phyloP scores from a whole-genome alignment of 2,329 filamentous ascomycete genomes.

The Cladosporium halotolerans region DNA sequence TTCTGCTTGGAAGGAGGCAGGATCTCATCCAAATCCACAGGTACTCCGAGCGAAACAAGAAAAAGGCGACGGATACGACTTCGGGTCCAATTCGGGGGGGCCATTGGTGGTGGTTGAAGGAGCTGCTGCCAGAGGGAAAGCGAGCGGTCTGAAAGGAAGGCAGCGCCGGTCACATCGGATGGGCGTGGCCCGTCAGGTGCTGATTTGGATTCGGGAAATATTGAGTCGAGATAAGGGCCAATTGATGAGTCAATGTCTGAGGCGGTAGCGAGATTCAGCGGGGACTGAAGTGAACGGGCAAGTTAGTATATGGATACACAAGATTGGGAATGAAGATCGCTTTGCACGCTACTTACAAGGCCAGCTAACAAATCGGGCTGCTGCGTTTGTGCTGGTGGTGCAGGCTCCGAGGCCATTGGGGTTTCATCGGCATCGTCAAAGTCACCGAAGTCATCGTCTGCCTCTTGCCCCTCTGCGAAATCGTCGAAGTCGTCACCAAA shows the following conservation, averaged over 20 bases:
- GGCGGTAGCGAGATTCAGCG: conserved; percentile 31
- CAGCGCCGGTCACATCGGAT: conserved; percentile 37
- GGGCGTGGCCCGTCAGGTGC: conserved; percentile 22
- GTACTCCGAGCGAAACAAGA: conserved; percentile 89
- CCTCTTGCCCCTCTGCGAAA: conserved; percentile 45
- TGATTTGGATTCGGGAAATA: conserved; percentile 54
- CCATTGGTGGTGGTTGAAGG: conserved; percentile 85
- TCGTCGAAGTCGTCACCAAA: conserved; percentile 61
- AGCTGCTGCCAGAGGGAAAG: conserved; percentile 94
- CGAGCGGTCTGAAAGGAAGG: conserved; percentile 79
- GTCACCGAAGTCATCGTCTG: conserved; percentile 47
- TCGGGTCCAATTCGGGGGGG: conserved; percentile 96
- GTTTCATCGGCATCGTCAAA: conserved; percentile 41
- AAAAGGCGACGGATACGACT: conserved; percentile 92
- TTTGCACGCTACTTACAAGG: conserved; percentile 38
- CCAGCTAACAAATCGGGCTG: conserved; percentile 37
- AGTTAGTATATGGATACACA: background rate
- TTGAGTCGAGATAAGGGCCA: conserved; percentile 59
- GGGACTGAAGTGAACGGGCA: conserved; percentile 30
- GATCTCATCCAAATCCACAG: conserved; percentile 95
- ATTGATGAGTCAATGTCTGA: conserved; percentile 56
- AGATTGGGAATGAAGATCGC: background rate
- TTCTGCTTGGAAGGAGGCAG: conserved; percentile 96
- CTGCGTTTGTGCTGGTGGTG: conserved; percentile 30
- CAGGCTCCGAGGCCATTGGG: conserved; percentile 34